These are phyloP conservation scores for Lepidium didymum DNA, from an alignment of 345 rosid genomes.

Conservation along the genomic window DNA sequence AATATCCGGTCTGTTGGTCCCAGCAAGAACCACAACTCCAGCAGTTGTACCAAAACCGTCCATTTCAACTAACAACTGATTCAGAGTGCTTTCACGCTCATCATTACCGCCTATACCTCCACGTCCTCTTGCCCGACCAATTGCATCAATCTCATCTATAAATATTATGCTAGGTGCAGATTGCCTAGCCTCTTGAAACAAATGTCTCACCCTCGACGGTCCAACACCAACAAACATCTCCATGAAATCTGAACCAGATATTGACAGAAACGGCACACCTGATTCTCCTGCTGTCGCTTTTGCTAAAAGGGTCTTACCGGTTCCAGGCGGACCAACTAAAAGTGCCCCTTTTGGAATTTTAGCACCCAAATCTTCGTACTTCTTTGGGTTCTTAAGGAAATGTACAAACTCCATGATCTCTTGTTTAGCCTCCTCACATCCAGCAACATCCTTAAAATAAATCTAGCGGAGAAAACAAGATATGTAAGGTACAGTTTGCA, in stretches of 20 bases:
- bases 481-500: background rate
- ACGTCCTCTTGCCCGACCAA: slow-evolving; percentile 94
- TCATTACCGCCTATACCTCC: slow-evolving; percentile 87
- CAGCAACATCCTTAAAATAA: slow-evolving; percentile 90
- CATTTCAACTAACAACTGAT: slow-evolving; percentile 92
- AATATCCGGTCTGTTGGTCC: slow-evolving; percentile 95
- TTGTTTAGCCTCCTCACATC: slow-evolving; percentile 97
- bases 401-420: slow-evolving; percentile 98
- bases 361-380: slow-evolving; percentile 92
- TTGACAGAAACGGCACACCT: slow-evolving; percentile 84
- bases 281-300: slow-evolving; percentile 99
- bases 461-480: slow-evolving; percentile 35
- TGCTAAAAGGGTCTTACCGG: slow-evolving; percentile 95
- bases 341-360: slow-evolving; percentile 96
- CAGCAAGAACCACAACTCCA: slow-evolving; percentile 95
- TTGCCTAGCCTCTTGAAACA: slow-evolving; percentile 94
- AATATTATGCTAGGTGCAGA: slow-evolving; percentile 88
- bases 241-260: slow-evolving; percentile 96
- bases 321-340: slow-evolving; percentile 92
- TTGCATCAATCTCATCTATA: slow-evolving; percentile 96
- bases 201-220: slow-evolving; percentile 89
- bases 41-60: slow-evolving; percentile 95
- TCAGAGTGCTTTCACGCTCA: slow-evolving; percentile 95
- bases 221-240: slow-evolving; percentile 99
- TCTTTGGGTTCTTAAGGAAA: slow-evolving; percentile 86